Conservation (phyloP, 495 filamentous ascomycete species). For the Cetradonia linearis region DNA sequence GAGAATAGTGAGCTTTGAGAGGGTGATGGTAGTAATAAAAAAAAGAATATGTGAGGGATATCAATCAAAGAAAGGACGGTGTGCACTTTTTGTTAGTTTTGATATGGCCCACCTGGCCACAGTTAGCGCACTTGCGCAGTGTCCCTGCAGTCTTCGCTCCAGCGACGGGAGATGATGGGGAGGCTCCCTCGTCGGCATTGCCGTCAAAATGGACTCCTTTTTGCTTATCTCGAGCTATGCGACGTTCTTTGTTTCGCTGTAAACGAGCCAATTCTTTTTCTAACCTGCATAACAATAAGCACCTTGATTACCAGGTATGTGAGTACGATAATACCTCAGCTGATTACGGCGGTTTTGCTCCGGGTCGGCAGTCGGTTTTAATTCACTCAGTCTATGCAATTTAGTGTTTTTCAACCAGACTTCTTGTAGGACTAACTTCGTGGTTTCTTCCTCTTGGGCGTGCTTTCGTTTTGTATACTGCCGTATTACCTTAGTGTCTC, state of each 20-base stretch:
- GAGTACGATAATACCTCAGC: slow-evolving; percentile 33
- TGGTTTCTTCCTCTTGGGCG: slow-evolving; percentile 50
- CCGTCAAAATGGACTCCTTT: slow-evolving; percentile 51
- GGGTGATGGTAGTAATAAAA: slow-evolving; percentile 2
- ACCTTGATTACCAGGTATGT: slow-evolving; percentile 6
- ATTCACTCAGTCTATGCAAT: slow-evolving; percentile 40
- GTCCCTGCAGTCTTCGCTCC: slow-evolving; percentile 48
- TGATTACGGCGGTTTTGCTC: slow-evolving; percentile 56
- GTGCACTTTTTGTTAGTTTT: slow-evolving; percentile 96
- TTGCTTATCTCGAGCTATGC: slow-evolving; percentile 81
- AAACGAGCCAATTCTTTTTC: slow-evolving; percentile 70
- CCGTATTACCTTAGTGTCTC: slow-evolving; percentile 63
- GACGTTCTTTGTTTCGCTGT: slow-evolving; percentile 81
- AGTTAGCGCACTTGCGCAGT: slow-evolving; percentile 92
- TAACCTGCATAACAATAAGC: slow-evolving; percentile 40
- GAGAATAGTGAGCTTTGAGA: slow-evolving; percentile 18
- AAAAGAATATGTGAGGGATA: not conserved
- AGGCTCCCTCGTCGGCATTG: slow-evolving; percentile 33
- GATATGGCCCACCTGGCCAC: slow-evolving; percentile 91
- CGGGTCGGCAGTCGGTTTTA: slow-evolving; percentile 64
- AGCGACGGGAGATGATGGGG: slow-evolving; percentile 39
- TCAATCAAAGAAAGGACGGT: not conserved
- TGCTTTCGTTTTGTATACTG: slow-evolving; percentile 49
- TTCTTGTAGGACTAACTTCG: slow-evolving; percentile 43
- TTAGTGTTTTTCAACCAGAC: slow-evolving; percentile 25